Percentiles rank a stretch among this genome's conserved stretches.
These are phyloP conservation scores for Nevesoporus exiguus DNA, from an alignment of 768 basidiomycete genomes.

Conservation along the genomic window DNA sequence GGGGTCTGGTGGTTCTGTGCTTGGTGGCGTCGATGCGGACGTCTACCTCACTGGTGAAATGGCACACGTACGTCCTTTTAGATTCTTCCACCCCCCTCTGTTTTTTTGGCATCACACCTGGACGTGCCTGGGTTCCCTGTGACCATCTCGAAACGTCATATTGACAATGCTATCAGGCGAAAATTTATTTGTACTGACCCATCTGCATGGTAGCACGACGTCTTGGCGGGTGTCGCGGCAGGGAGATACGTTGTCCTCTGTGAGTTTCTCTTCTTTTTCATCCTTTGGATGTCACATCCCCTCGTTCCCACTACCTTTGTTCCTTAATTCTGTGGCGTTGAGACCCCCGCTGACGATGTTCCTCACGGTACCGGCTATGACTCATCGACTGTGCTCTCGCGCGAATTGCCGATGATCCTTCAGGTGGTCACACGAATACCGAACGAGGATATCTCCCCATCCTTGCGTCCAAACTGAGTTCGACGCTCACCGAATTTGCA, in stretches of 20 bases:
- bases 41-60: slow-evolving; percentile 93
- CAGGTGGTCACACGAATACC: slow-evolving; percentile 91
- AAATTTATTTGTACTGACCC: slow-evolving; percentile 2
- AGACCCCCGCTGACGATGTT: slow-evolving; percentile 6
- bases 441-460: slow-evolving; percentile 89
- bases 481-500: slow-evolving; percentile 37
- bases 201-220: slow-evolving; percentile 62
- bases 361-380: slow-evolving; percentile 16
- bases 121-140: neutral
- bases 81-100: slow-evolving; percentile 8
- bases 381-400: neutral
- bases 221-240: slow-evolving; percentile 72
- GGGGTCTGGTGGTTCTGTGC: slow-evolving; percentile 80
- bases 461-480: slow-evolving; percentile 65
- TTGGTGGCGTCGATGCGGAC: slow-evolving; percentile 71
- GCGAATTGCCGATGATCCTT: slow-evolving; percentile 17
- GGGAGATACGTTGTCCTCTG: slow-evolving; percentile 84
- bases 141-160: slow-evolving; percentile 11
- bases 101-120: slow-evolving; percentile 1
- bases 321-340: slow-evolving; percentile 14
- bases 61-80: slow-evolving; percentile 60
- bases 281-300: neutral
- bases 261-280: slow-evolving; percentile 36
- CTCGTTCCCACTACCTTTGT: neutral
- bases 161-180: neutral